Evolutionary conservation across 2,329 filamentous ascomycete genomes (phyloP), one percentile per base, ranked within the genome.

Genomic region (Knoxdaviesia capensis): DNA sequence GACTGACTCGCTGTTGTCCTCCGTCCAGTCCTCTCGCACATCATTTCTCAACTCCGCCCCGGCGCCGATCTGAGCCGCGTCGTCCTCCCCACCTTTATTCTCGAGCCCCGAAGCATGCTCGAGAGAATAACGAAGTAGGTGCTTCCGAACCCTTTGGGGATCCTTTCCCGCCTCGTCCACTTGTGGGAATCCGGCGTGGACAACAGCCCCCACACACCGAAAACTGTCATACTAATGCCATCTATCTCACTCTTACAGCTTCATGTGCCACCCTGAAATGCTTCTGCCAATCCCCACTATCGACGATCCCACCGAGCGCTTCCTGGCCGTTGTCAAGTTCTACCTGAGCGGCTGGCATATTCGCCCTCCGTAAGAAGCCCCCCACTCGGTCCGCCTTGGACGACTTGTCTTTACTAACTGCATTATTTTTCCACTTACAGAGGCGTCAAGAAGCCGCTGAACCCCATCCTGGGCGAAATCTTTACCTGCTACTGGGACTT

Each of bases 281-380:
- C 77, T 98, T 32, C 74, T 98, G 5, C 79, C 81, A 33, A 90
- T 96, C 59, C 74, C 88, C 38, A 65, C 74, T 39, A 82, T 94
- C 51, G 82, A 96, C 41, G 88, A 98, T 54, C 88, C 90, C 1
- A 66, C 85, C 44, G 68, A 88, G 54, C 76, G 90, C 57, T 98
- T 98, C 55, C 77, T 96, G 31, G 83, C 86, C 9, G 90, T 98
- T 40, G 84, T 94, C 56, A 94, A 92, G 61, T 98, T 98, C 60
- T 98, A 98, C 60, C 68, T 98, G 38, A 94, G 86, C 59, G 90
- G 90, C 53, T 98, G 90, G 90, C 90, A 98, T 59, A 94, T 98
- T 57, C 90, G 88, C 60, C 90, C 90, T 54, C 82, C 86, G 85
- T 93, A 72, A 55, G 82, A 69, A 34, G 11, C 31, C 43, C 34